Conservation (phyloP, 805 yeast species). For the Yarrowia hollandica region DNA sequence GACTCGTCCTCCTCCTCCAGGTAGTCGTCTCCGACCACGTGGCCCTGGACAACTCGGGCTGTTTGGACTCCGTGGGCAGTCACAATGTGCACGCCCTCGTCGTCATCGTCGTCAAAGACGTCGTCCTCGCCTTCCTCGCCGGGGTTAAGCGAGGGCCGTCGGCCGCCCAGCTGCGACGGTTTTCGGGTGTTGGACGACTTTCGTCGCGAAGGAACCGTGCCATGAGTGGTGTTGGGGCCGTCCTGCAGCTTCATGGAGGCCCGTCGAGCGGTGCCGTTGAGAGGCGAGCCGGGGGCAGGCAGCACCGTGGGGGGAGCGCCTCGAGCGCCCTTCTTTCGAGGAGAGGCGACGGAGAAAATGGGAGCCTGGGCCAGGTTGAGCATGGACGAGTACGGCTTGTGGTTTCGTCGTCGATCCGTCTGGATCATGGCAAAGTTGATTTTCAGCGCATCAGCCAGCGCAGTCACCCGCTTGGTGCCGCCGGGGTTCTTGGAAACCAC, state of each 20-base stretch:
- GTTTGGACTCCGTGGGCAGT: constrained; percentile 62
- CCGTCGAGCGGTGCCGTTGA: constrained; percentile 19
- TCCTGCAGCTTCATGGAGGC: constrained; percentile 28
- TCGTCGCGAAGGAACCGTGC: constrained; percentile 24
- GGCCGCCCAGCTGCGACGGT: constrained; percentile 16
- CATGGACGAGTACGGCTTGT: constrained; percentile 26
- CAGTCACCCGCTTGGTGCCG: constrained; percentile 96
- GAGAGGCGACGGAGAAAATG: constrained; percentile 23
- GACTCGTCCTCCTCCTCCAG: constrained; percentile 42
- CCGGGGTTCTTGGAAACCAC: constrained; percentile 99
- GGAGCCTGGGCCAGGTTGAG: constrained; percentile 28
- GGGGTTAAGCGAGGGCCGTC: constrained; percentile 35
- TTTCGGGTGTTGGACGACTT: constrained; percentile 28
- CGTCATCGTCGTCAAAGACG: constrained; percentile 34
- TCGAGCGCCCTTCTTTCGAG: constrained; percentile 24
- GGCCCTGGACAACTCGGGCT: constrained; percentile 94
- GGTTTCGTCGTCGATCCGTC: constrained; percentile 75
- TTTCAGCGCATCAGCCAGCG: constrained; percentile 93
- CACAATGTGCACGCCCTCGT: constrained; percentile 37
- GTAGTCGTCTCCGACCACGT: constrained; percentile 87
- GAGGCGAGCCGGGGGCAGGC: constrained; percentile 20
- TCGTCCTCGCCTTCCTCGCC: constrained; percentile 11
- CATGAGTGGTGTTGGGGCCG: constrained; percentile 28
- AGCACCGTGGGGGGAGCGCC: constrained; percentile 22
- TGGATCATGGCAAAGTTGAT: constrained; percentile 98